phyloP scores from a whole-genome alignment of 768 basidiomycete genomes.

The Dictyophora rubrovolvata region DNA sequence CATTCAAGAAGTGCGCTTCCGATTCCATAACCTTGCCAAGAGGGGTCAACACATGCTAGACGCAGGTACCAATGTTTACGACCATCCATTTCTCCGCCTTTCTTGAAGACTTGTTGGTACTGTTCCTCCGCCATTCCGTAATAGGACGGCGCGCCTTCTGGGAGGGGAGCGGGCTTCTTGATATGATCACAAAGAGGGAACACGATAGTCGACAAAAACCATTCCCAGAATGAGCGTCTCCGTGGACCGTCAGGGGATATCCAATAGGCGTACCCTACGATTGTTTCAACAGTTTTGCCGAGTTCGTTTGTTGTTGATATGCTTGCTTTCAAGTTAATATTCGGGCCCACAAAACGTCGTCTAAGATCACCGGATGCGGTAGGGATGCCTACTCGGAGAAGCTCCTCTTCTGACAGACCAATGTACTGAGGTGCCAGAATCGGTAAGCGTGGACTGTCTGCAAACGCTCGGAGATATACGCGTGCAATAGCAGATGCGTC shows the following conservation, averaged over 20 bases:
- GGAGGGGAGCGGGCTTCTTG: background rate
- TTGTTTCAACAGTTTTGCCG: background rate
- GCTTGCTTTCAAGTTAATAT: constrained; percentile 1
- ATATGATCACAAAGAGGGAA: background rate
- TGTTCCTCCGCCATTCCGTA: background rate
- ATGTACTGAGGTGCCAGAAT: background rate
- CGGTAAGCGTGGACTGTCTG: background rate
- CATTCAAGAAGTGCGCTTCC: constrained; percentile 5
- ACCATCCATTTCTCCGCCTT: background rate
- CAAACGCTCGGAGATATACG: background rate
- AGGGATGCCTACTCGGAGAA: background rate
- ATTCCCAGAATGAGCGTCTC: constrained; percentile 2
- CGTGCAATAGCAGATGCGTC: background rate
- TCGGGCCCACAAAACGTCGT: background rate
- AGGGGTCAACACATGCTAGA: constrained; percentile 5
- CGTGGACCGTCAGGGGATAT: background rate
- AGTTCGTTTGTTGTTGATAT: background rate
- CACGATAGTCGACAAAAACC: constrained; percentile 1
- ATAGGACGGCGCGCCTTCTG: background rate
- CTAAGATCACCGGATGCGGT: background rate
- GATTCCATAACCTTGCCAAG: constrained; percentile 1
- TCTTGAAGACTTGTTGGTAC: background rate
- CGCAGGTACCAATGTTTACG: constrained; percentile 5
- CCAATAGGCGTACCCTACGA: constrained; percentile 5
- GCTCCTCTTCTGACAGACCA: background rate